A percentile compares a stretch with the other conserved stretches of the same genome.
These are phyloP conservation scores for Pseudocercospora pini-densiflorae DNA, from an alignment of 2,329 filamentous ascomycete species.

Conservation along the genomic window DNA sequence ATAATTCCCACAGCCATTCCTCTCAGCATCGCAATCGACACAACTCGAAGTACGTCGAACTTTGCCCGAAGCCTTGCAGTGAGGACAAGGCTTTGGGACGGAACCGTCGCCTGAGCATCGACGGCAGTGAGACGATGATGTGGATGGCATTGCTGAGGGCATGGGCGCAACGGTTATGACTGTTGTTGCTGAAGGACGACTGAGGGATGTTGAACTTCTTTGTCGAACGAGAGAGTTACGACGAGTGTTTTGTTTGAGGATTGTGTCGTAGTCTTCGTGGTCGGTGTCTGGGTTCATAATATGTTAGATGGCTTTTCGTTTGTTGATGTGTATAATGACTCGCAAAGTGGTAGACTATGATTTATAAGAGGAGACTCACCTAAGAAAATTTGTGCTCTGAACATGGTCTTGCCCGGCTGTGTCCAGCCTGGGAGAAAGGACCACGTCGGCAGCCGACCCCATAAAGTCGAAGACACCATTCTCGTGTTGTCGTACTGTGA, in stretches of 20 bases:
- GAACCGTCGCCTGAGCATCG: conserved; percentile 21
- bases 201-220: conserved; percentile 8
- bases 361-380: background rate
- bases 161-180: background rate
- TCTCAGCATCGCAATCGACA: conserved; percentile 23
- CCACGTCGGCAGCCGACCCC: conserved; percentile 3
- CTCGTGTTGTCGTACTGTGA: background rate
- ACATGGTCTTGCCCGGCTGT: background rate
- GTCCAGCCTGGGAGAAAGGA: conserved; percentile 3
- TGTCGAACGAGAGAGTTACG: conserved; percentile 19
- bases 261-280: conserved; percentile 8
- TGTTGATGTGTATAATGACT: background rate
- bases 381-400: background rate
- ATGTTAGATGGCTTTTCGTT: background rate
- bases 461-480: conserved; percentile 4
- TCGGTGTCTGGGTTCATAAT: background rate
- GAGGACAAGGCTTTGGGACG: conserved; percentile 21
- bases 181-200: conserved; percentile 7
- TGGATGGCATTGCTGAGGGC: background rate
- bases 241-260: conserved; percentile 20
- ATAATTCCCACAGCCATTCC: conserved; percentile 26
- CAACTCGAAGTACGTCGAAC: conserved; percentile 7
- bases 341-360: too few species aligned
- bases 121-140: conserved; percentile 1
- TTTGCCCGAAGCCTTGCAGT: conserved; percentile 24